A percentile compares a stretch with the other conserved stretches of the same genome.
These are phyloP conservation scores for Trichoderma endophyticum DNA, from an alignment of 2,329 filamentous ascomycete genomes.

Conservation along the genomic window DNA sequence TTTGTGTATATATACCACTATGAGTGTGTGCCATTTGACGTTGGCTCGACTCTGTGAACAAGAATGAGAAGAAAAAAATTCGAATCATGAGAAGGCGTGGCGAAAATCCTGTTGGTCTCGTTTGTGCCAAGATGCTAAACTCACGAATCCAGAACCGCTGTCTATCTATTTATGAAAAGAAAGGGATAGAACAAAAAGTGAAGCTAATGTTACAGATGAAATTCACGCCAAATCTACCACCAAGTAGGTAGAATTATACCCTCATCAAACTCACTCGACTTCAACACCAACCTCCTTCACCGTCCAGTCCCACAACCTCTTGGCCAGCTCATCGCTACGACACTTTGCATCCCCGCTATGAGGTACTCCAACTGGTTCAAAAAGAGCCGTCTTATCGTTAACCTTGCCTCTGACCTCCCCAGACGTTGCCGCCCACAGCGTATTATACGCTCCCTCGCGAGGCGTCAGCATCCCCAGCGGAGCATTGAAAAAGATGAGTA, in stretches of 20 bases:
- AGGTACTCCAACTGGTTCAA: conserved; percentile 31
- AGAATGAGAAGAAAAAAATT: neutral
- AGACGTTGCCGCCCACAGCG: conserved; percentile 11
- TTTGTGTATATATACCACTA: conserved; percentile 21
- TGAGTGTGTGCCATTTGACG: conserved; percentile 6
- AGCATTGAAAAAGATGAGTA: neutral
- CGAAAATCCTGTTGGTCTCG: neutral
- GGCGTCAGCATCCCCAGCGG: conserved; percentile 22
- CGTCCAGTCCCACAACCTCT: conserved; percentile 37
- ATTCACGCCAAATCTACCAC: neutral
- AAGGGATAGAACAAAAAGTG: neutral
- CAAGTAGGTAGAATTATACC: neutral
- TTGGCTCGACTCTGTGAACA: neutral
- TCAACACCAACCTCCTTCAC: conserved; percentile 27
- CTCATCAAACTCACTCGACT: neutral
- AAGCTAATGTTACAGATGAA: neutral
- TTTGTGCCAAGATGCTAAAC: neutral
- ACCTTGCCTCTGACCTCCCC: conserved; percentile 17
- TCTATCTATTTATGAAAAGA: neutral
- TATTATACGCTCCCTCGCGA: conserved; percentile 6
- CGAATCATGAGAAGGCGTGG: neutral
- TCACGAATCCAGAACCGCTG: neutral
- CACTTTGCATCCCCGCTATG: conserved; percentile 23
- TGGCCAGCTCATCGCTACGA: conserved; percentile 28
- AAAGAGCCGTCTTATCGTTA: conserved; percentile 33